Base-by-base conservation (phyloP, 805 yeast species). In the Wickerhamomyces alni region DNA sequence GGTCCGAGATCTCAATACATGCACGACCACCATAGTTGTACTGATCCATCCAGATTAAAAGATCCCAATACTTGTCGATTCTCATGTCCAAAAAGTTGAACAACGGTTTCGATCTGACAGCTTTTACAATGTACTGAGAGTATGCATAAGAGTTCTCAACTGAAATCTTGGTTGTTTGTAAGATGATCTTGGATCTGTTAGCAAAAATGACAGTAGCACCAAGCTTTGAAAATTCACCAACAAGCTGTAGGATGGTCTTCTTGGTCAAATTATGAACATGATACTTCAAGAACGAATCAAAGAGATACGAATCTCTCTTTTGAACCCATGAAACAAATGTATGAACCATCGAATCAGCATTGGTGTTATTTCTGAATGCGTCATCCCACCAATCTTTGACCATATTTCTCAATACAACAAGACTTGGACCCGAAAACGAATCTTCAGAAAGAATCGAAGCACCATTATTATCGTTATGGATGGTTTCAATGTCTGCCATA, bases 321-420 rank as follows among this genome's bases (percentile, higher is more conserved):
- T 86, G 87, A 18, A 88, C 85, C 99, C 99, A 91, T 4, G 80
- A 69, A 2, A 86, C 83, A 57, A 91, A 79, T 21, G 79, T 73
- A 51, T 86, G 86, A 45, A 88, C 82, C 74, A 89, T 74, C 1
- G 85, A 67, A 58, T 89, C 97, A 0, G 96, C 96, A 43, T 81
- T 78, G 8, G 67, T 49, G 48, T 82, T 75, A 40, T 76, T 77
- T 17, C 67, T 66, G 40, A 85, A 62, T 0, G 96, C 97, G 53
- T 80, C 83, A 52, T 87, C 94, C 96, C 97, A 91, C 96, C 96
- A 87, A 25, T 72, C 78, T 52, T 83, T 87, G 11, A 93, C 83
- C 73, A 93, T 66, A 8, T 71, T 59, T 54, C 94, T 74, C 40
- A 93, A 67, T 2, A 82, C 82, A 9, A 69, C 59, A 45, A 93